Evolutionary conservation across 2,329 filamentous ascomycete species (phyloP).

Genomic region (Fusarium redolens): DNA sequence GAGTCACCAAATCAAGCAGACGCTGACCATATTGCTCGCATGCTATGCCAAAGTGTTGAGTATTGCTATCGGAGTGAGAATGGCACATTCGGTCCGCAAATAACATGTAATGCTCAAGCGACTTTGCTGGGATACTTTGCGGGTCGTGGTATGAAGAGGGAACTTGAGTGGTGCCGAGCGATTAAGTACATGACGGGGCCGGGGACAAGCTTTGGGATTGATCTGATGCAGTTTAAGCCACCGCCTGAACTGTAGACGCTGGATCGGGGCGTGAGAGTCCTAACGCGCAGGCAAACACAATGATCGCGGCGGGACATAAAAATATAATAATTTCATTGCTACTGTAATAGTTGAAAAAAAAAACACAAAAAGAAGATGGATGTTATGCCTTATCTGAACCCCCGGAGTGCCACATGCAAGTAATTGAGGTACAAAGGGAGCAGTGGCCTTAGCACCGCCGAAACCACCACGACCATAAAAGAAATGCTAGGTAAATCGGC

Average conservation of each 20-base stretch:
- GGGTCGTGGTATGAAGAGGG: background rate
- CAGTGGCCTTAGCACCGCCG: fast-evolving
- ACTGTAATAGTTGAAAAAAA: no score
- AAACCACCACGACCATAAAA: background rate
- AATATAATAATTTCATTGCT: background rate
- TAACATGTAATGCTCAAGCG: conserved; percentile 9
- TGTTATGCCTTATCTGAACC: no score
- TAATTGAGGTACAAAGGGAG: background rate
- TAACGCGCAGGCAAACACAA: background rate
- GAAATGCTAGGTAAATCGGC: fast-evolving
- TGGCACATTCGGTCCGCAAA: conserved; percentile 12
- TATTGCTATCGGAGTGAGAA: conserved; percentile 13
- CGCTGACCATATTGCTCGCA: background rate
- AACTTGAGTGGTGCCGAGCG: background rate
- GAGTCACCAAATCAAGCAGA: background rate
- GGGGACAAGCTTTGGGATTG: background rate
- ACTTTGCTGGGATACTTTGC: background rate
- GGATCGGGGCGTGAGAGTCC: fast-evolving
- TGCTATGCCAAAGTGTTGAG: conserved; percentile 10
- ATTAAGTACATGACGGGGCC: background rate
- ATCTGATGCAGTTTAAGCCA: conserved; percentile 4
- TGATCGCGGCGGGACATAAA: no score
- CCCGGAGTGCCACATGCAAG: no score
- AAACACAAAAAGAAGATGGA: no score
- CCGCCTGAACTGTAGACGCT: fast-evolving